Base-by-base conservation (phyloP, 1,284 basidiomycete genomes). In the Sporisorium exsertum region DNA sequence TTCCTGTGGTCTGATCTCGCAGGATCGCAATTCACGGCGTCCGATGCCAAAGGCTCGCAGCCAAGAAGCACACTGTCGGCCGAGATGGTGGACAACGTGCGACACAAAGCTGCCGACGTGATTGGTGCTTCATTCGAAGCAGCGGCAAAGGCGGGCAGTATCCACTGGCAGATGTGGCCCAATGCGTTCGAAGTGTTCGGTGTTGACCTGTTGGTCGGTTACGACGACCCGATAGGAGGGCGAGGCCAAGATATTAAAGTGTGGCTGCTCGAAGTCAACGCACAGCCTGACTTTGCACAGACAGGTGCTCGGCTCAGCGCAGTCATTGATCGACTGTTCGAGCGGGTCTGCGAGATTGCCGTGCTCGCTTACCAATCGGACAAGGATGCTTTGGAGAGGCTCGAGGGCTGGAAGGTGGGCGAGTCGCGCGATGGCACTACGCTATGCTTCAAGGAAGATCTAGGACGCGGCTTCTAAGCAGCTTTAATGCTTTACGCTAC, bases 121-220 rank as follows among this genome's bases (percentile, higher is more conserved):
- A 88, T 97, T 2, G 90, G 89, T 0, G 94, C 95, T 79, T 91
- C 91, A 1, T 95, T 98, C 86, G 91, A 89, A 82, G 95, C 95
- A 3, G 94, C 92, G 0, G 87, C 94, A 15, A 91, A 92, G 72
- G 92, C 81, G 16, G 84, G 91, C 79, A 92, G 92, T 12, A 87
- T 94, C n/a, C 91, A 95, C 84, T 95, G 94, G 84, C 94, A 95
- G 88, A 93, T 91, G 81, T 68, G 87, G 60, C 92, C 94, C 0
- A 97, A 98, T 82, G 93, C 93, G 0, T 99, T 97, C 82, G 97
- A 99, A 86, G 90, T 99, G 13, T 98, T 92, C 82, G 96, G 96
- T 0, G 90, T 94, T 12, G 96, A 99, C 85, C 92, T 99, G 72
- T 87, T 99, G 16, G 89, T 97, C 32, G 90, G 91, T 7, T 89